A percentile compares a stretch with the other conserved stretches of the same genome.
Conservation (phyloP, 257 asterid genomes). For the Voacanga thouarsii region DNA sequence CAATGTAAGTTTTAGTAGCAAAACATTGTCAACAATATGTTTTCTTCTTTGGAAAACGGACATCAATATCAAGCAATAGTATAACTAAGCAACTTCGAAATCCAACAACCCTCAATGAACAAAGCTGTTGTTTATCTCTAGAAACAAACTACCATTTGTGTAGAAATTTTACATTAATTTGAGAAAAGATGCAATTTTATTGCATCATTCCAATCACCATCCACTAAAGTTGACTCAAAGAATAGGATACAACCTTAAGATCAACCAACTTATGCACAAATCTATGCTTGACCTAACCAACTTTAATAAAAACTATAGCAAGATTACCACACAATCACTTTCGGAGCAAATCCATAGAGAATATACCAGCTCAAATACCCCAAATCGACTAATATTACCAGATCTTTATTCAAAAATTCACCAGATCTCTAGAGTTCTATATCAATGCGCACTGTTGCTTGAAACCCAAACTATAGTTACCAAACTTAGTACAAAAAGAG, state of each 20-base stretch:
- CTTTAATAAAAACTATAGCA: too few species aligned
- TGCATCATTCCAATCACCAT: background rate
- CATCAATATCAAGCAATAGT: background rate
- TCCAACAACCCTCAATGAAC: background rate
- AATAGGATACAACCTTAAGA: background rate
- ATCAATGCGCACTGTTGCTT: too few species aligned
- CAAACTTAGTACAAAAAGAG: too few species aligned
- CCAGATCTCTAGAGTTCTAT: too few species aligned
- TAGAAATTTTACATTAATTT: background rate
- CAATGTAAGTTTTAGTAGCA: background rate
- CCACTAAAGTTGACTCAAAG: background rate
- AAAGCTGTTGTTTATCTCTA: too few species aligned
- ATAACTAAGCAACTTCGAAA: slow-evolving; percentile 5
- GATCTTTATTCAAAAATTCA: too few species aligned
- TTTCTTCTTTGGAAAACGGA: background rate
- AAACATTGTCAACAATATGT: too few species aligned
- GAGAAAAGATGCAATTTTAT: background rate
- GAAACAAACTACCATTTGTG: background rate
- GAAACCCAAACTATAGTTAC: too few species aligned
- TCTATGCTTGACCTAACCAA: slow-evolving; percentile 8
- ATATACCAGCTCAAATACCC: too few species aligned
- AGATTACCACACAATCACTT: too few species aligned
- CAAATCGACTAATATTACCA: too few species aligned
- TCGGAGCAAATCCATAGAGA: too few species aligned
- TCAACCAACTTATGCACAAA: background rate